phyloP scores from a whole-genome alignment of 768 basidiomycete genomes.

The Leccinellum luteum region DNA sequence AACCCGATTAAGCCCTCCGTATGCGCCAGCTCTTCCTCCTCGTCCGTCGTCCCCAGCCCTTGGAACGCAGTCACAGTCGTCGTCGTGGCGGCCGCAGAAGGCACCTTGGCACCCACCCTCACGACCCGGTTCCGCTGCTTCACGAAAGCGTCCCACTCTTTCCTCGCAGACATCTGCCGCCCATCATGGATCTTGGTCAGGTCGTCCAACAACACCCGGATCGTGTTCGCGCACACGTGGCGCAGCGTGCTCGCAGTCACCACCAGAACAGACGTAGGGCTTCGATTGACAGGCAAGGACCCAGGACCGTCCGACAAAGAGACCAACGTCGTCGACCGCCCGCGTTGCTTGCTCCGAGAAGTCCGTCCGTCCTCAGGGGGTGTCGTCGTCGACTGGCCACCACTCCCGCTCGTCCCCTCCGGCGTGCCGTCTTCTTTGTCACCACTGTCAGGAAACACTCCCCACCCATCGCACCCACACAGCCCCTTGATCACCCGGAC shows the following conservation, averaged over 20 bases:
- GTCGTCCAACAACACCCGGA: conserved; percentile 69
- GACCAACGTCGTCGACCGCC: conserved; percentile 36
- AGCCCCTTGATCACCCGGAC: conserved; percentile 40
- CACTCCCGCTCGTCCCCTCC: conserved; percentile 10
- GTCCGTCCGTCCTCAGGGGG: conserved; percentile 27
- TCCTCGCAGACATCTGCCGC: conserved; percentile 62
- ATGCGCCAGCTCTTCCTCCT: conserved; percentile 75
- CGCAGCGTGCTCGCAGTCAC: conserved; percentile 62
- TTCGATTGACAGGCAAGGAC: background rate
- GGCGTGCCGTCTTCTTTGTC: background rate
- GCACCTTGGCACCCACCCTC: conserved; percentile 27
- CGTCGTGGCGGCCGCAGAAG: conserved; percentile 16
- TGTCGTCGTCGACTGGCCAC: conserved; percentile 11
- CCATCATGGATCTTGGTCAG: conserved; percentile 82
- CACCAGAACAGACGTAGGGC: conserved; percentile 53
- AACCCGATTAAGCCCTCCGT: conserved; percentile 88
- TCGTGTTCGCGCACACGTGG: conserved; percentile 73
- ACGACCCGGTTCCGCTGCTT: conserved; percentile 56
- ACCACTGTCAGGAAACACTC: background rate
- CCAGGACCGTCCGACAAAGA: conserved; percentile 20
- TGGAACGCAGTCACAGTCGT: conserved; percentile 61
- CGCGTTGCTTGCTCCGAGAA: conserved; percentile 40
- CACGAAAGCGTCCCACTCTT: conserved; percentile 89
- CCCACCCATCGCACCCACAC: conserved; percentile 41
- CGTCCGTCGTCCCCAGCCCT: conserved; percentile 60